phyloP scores from a whole-genome alignment of 257 asterid genomes.

The Solanum medicagineum region DNA sequence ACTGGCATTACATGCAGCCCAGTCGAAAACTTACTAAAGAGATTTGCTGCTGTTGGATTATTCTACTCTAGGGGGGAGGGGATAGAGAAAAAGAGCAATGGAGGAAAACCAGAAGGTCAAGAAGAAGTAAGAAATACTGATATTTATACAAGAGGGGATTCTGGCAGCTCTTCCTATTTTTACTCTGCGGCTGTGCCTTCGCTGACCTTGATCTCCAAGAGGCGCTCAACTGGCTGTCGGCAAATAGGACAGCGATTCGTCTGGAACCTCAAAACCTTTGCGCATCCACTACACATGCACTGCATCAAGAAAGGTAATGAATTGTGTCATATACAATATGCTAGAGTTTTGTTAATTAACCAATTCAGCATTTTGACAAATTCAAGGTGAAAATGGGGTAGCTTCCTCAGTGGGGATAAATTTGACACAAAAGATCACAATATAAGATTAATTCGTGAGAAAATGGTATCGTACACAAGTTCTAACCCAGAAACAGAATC shows the following conservation, averaged over 20 bases:
- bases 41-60: neutral
- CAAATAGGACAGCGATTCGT: conserved; percentile 96
- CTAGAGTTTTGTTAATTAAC: neutral
- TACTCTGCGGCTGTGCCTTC: conserved; percentile 49
- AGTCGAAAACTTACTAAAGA: neutral
- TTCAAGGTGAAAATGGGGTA: neutral
- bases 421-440: neutral
- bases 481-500: neutral
- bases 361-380: neutral
- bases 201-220: conserved; percentile 87
- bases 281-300: conserved; percentile 99
- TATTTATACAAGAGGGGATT: neutral
- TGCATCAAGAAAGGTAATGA: conserved; percentile 12
- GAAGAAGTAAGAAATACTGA: neutral
- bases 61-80: neutral
- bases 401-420: neutral
- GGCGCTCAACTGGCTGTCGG: conserved; percentile 95
- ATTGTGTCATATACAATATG: neutral
- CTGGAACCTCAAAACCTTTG: conserved; percentile 86
- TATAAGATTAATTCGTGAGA: neutral
- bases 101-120: neutral
- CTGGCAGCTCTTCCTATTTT: neutral
- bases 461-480: neutral
- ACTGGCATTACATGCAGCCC: neutral
- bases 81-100: neutral